A percentile compares a stretch with the other conserved stretches of the same genome.
phyloP scores from a whole-genome alignment of 2,329 filamentous ascomycete genomes.

The Fusarium tuaranense region DNA sequence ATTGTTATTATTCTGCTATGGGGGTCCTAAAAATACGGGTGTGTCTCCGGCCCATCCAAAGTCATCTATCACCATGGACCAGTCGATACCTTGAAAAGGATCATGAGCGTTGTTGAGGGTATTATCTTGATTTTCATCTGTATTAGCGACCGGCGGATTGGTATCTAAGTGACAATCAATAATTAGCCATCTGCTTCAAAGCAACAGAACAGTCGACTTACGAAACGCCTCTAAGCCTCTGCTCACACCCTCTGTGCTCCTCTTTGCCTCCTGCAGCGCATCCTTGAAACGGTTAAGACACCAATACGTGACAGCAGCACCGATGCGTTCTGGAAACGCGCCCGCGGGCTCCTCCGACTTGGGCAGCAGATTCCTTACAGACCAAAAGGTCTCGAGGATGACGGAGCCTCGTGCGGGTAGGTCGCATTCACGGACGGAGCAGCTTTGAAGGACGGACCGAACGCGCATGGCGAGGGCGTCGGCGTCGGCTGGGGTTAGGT shows the following conservation, averaged over 20 bases:
- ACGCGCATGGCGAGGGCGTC: slow-evolving; percentile 47
- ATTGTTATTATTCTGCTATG: slow-evolving; percentile 23
- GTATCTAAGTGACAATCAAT: slow-evolving; percentile 8
- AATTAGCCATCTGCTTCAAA: background rate
- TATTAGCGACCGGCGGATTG: background rate
- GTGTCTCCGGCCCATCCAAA: slow-evolving; percentile 58
- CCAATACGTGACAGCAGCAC: slow-evolving; percentile 62
- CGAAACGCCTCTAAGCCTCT: slow-evolving; percentile 47
- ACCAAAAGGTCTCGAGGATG: slow-evolving; percentile 64
- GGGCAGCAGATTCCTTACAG: slow-evolving; percentile 52
- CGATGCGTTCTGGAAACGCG: slow-evolving; percentile 59
- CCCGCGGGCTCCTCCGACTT: slow-evolving; percentile 54
- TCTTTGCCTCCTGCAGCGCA: slow-evolving; percentile 53
- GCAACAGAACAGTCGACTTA: slow-evolving; percentile 30
- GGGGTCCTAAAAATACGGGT: slow-evolving; percentile 46
- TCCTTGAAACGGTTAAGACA: slow-evolving; percentile 62
- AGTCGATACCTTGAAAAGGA: slow-evolving; percentile 60
- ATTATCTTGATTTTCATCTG: slow-evolving; percentile 26
- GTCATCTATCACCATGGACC: slow-evolving; percentile 63
- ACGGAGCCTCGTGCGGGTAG: slow-evolving; percentile 58
- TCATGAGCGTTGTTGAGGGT: slow-evolving; percentile 44
- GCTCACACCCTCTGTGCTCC: slow-evolving; percentile 46
- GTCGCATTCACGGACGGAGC: slow-evolving; percentile 62
- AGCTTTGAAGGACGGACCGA: slow-evolving; percentile 53
- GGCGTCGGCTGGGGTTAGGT: slow-evolving; percentile 47